These are phyloP conservation scores for Ceratorhiza oryzae-sativae DNA, from an alignment of 1,284 basidiomycete genomes.

Conservation along the genomic window DNA sequence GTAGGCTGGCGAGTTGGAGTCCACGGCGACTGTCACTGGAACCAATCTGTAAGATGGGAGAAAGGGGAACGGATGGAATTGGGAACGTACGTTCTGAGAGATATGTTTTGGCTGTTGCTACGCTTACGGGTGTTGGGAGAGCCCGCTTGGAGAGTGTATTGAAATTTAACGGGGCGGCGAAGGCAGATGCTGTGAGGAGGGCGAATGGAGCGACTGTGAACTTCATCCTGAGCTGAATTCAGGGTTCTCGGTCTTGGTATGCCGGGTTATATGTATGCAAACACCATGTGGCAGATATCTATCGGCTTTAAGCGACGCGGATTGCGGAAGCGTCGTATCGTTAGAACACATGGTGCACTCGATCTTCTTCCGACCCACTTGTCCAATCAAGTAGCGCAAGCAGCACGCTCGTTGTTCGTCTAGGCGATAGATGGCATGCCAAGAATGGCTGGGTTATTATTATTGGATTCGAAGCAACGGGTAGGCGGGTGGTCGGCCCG, in stretches of 20 bases:
- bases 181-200: neutral
- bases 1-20: conserved; percentile 54
- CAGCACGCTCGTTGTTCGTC: neutral
- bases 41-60: neutral
- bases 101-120: conserved; percentile 52
- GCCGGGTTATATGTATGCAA: too few relatives aligned
- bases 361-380: too few relatives aligned
- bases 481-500: too few relatives aligned
- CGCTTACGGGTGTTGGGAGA: conserved; percentile 52
- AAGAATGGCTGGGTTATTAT: neutral
- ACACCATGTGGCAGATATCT: too few relatives aligned
- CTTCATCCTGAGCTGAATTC: neutral
- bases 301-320: too few relatives aligned
- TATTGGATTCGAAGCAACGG: too few relatives aligned
- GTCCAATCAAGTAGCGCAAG: neutral
- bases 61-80: too few relatives aligned
- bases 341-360: too few relatives aligned
- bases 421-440: neutral
- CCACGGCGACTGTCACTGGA: conserved; percentile 54
- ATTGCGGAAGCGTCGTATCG: too few relatives aligned
- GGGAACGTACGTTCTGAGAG: conserved; percentile 49
- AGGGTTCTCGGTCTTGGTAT: too few relatives aligned
- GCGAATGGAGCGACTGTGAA: neutral
- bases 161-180: neutral
- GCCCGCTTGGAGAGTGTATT: conserved; percentile 44